A percentile compares a stretch with the other conserved stretches of the same genome.
Evolutionary conservation across 768 basidiomycete genomes (phyloP).

Genomic region (Lyophyllum atratum): DNA sequence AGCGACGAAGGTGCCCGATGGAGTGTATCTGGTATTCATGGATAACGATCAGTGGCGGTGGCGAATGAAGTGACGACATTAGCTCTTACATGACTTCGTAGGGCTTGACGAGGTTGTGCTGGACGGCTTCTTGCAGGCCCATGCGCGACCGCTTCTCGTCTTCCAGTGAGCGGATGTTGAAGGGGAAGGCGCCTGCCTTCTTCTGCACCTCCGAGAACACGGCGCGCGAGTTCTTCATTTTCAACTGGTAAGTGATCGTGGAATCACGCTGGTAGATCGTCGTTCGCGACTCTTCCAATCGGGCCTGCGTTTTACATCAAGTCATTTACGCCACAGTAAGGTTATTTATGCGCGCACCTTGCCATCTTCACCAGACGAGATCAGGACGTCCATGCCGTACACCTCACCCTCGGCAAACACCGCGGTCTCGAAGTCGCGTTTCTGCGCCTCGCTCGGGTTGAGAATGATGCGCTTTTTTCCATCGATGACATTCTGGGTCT

Average conservation of each 20-base stretch:
- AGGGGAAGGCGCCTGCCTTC: constrained; percentile 97
- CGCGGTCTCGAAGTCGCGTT: constrained; percentile 79
- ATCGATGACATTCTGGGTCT: constrained; percentile 92
- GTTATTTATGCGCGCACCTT: constrained; percentile 58
- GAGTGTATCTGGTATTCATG: constrained; percentile 62
- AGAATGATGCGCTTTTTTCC: constrained; percentile 95
- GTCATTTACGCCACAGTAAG: not conserved
- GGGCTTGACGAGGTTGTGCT: constrained; percentile 90
- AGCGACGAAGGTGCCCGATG: constrained; percentile 82
- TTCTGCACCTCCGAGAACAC: constrained; percentile 97
- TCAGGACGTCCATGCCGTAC: constrained; percentile 90
- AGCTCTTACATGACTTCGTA: constrained; percentile 87
- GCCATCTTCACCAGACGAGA: constrained; percentile 87
- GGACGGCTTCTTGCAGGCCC: constrained; percentile 94
- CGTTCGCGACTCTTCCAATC: constrained; percentile 85
- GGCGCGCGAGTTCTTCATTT: constrained; percentile 96
- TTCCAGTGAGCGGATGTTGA: constrained; percentile 91
- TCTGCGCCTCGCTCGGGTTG: constrained; percentile 85
- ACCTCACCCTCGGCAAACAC: constrained; percentile 94
- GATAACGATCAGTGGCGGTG: constrained; percentile 4
- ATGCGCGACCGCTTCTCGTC: constrained; percentile 96
- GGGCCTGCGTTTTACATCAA: constrained; percentile 56
- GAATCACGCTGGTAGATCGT: constrained; percentile 92
- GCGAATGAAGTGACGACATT: not conserved
- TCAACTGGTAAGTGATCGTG: constrained; percentile 88